Evolutionary conservation across 192 early-diverging fungal species (phyloP), one percentile per base, ranked within the genome.

Genomic region (Coemansia sp.): DNA sequence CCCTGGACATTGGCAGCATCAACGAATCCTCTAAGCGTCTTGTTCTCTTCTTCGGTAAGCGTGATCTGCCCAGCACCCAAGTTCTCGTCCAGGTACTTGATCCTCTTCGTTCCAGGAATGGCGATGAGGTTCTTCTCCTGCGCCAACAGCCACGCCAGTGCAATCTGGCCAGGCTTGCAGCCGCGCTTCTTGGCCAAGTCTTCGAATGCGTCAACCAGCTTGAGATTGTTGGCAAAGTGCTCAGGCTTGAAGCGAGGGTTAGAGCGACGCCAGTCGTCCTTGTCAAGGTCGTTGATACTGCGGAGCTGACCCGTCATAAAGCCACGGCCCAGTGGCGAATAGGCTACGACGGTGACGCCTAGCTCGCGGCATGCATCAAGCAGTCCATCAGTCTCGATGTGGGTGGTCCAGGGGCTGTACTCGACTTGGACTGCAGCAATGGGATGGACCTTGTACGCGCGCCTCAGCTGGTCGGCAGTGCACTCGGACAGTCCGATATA

Each of bases 261-360:
- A 12, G 36, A 62, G 23, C 73, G 64, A 55, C 91, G 76, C 68
- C 74, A 86, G 66, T 92, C 91, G 31, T 63, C 73, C 31, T 66
- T 69, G 8, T 68, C 76, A 14, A 92, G 75, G 34, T 90, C 87
- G 9, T 87, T 84, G 39, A 71, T 60, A 15, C 68, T 76, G 61
- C 77, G 78, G 69, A 88, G 85, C 12, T 80, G 74, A n/a, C 91
- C 89, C 4, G 88, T 88, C 58, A 93, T 66, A 41, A 91, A 87
- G 7, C 93, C 93, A 55, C 88, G 84, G 3, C 90, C 91, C 10
- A 93, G 66, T 3, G 90, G 91, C 9, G 90, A 89, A 61, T 92
- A 89, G 4, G 94, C 90, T 25, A 95, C 79, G 10, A 91, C 70
- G 15, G 85, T 89, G 46, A 94, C 80, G 45, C 90, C 89, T 3